Base-by-base conservation (phyloP, 2,329 filamentous ascomycete genomes). In the Talaromyces sp. region DNA sequence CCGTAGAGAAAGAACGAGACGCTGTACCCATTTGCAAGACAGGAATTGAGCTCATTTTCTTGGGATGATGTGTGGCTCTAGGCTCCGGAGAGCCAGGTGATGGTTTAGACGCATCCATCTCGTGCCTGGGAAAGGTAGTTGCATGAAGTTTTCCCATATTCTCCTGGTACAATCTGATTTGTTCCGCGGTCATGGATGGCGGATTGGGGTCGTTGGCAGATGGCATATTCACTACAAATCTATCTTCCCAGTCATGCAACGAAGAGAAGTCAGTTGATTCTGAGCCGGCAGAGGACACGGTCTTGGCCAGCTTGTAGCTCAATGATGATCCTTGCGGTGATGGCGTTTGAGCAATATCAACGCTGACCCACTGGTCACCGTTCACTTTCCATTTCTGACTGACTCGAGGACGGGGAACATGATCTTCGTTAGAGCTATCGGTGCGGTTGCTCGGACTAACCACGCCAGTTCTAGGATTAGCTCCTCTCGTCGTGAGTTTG, bases 221-320 rank as follows among this genome's bases (percentile, higher is more conserved):
- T 5, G 74, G 74, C 73, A 76, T 77, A 51, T 77, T 67, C 35
- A 77, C 72, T 45, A 76, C 73, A 60, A 76, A 77, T 63, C 66
- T 67, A 58, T 77, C 74, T 53, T 73, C 71, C 69, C 72, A 70
- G 37, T 73, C 69, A 13, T 67, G 70, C 22, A 67, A 63, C 0
- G 48, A 53, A 28, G 69, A 71, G 28, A 65, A 66, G 19, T 68
- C 63, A 21, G 68, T 46, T 52, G 53, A 66, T 1, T 65, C 66
- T 5, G 69, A 70, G 10, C 72, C 58, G 15, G 67, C 69, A 6
- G 69, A 73, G 8, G 70, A 57, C 2, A 69, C 69, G 19, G 62
- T 60, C 45, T 67, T 61, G 15, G 68, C 51, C 28, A 73, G 22
- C 13, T 35, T 46, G n/a, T 48, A 60, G 33, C 37, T 41, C 25